A percentile compares a stretch with the other conserved stretches of the same genome.
Evolutionary conservation across 1,139 yeast species (phyloP).

Genomic region (Nadsonia commutata): DNA sequence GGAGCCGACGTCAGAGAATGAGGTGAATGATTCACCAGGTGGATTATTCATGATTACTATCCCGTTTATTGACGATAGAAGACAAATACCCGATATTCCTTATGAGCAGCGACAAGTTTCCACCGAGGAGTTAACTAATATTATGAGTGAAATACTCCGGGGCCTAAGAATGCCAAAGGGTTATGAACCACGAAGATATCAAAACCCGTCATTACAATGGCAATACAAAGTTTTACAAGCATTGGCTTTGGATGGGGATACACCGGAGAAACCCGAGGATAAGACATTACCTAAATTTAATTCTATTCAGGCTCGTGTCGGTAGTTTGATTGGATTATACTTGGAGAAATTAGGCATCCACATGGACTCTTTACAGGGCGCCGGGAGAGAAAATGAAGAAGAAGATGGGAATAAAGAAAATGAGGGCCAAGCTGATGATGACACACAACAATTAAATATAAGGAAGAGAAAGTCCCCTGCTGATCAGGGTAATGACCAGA

Average conservation of each 20-base stretch:
- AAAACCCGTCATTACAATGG: constrained; percentile 56
- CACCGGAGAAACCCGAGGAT: constrained; percentile 24
- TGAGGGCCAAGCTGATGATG: too few relatives aligned
- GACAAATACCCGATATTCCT: constrained; percentile 16
- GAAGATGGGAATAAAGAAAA: too few relatives aligned
- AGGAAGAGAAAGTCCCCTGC: too few relatives aligned
- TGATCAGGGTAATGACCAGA: too few relatives aligned
- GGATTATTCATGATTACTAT: constrained; percentile 25
- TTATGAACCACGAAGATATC: constrained; percentile 44
- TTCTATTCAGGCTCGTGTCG: constrained; percentile 17
- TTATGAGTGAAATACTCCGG: constrained; percentile 27
- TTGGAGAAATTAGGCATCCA: constrained; percentile 8
- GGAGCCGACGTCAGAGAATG: too few relatives aligned
- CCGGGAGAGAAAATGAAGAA: too few relatives aligned
- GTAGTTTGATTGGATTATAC: constrained; percentile 10
- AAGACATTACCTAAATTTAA: constrained; percentile 23
- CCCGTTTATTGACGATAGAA: constrained; percentile 26
- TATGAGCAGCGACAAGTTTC: constrained; percentile 10
- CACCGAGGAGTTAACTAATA: constrained; percentile 21
- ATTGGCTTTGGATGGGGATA: constrained; percentile 48
- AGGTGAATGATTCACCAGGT: constrained; percentile 13
- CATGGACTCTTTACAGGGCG: too few relatives aligned
- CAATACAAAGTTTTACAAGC: constrained; percentile 54
- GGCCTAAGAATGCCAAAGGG: constrained; percentile 30
- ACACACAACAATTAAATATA: too few relatives aligned